Conservation (phyloP, 2,329 filamentous ascomycete species). For the Coniochaeta sp. region DNA sequence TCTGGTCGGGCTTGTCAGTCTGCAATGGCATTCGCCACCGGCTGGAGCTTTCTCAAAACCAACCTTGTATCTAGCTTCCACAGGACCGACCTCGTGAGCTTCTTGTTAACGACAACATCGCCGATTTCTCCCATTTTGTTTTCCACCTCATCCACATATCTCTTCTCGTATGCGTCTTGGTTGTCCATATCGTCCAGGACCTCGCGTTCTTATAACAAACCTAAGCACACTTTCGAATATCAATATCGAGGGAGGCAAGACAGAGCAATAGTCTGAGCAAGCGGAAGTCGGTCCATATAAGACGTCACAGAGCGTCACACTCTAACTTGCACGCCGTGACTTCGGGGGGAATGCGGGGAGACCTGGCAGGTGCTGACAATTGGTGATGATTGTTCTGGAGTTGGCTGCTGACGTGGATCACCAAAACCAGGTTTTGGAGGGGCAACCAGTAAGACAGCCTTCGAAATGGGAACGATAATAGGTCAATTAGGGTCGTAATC, state of each 20-base stretch:
- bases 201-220: not conserved
- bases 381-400: not conserved
- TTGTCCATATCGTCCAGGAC: not conserved
- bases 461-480: not conserved
- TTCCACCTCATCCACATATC: conserved; percentile 1
- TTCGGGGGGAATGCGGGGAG: not conserved
- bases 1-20: not conserved
- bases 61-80: conserved; percentile 2
- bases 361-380: not conserved
- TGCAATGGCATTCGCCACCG: not conserved
- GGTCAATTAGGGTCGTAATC: not conserved
- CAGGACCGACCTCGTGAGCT: not conserved
- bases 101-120: not conserved
- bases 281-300: not conserved
- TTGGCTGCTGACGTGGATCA: not conserved
- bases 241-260: not conserved
- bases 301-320: not conserved
- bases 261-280: not conserved
- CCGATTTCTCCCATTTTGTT: not conserved
- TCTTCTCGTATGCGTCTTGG: not conserved
- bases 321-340: not conserved
- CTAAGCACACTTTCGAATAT: not conserved
- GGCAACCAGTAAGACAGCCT: not conserved
- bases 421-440: not conserved
- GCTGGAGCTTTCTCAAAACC: not conserved